phyloP scores from a whole-genome alignment of 305 asterid species.

The Fraxinus albicans region DNA sequence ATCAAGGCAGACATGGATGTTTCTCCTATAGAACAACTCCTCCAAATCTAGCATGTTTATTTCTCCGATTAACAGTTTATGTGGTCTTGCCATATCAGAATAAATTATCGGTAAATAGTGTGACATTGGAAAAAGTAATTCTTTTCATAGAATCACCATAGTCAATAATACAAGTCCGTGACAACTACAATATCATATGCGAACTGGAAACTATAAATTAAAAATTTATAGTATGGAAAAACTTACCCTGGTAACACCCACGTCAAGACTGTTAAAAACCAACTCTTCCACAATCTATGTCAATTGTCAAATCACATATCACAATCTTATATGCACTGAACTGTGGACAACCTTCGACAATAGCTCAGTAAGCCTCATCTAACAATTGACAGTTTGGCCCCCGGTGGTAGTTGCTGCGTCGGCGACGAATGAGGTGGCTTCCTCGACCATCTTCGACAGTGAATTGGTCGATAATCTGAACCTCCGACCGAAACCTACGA shows the following conservation, averaged over 20 bases:
- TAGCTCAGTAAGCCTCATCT: conserved; percentile 60
- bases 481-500: conserved; percentile 33
- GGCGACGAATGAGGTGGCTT: conserved; percentile 30
- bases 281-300: conserved; percentile 83
- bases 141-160: not conserved
- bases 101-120: not conserved
- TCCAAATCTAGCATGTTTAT: conserved; percentile 1
- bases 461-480: conserved; percentile 25
- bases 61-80: not conserved
- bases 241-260: too few species aligned
- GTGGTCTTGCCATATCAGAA: not conserved
- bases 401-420: not conserved
- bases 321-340: conserved; percentile 58
- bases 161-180: not conserved
- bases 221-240: not conserved
- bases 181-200: not conserved
- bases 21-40: not conserved
- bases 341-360: conserved; percentile 54
- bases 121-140: not conserved
- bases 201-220: not conserved
- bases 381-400: not conserved
- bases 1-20: not conserved
- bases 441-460: conserved; percentile 47
- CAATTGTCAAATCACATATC: conserved; percentile 63
- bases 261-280: conserved; percentile 44